These are phyloP conservation scores for Quercus variabilis DNA, from an alignment of 306 rosid species.

Conservation along the genomic window DNA sequence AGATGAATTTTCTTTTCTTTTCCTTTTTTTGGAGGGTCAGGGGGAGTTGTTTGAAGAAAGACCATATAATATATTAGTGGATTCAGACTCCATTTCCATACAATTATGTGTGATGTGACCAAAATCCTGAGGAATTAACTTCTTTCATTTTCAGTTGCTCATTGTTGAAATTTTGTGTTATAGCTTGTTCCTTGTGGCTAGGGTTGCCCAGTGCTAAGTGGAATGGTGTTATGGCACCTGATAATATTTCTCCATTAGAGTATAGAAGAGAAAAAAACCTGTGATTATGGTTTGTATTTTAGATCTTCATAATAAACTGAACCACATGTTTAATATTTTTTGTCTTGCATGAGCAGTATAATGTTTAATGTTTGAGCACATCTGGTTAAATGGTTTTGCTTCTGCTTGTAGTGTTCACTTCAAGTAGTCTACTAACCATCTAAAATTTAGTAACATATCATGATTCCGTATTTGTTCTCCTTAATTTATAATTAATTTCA, in stretches of 20 bases:
- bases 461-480: neutral
- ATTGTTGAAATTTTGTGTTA: neutral
- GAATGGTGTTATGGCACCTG: too few species aligned
- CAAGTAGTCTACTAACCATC: neutral
- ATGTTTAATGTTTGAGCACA: neutral
- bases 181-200: neutral
- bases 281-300: neutral
- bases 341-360: neutral
- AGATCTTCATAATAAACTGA: neutral
- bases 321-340: neutral
- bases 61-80: neutral
- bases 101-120: neutral
- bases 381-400: neutral
- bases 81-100: neutral
- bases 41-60: too few species aligned
- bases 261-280: too few species aligned
- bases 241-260: too few species aligned
- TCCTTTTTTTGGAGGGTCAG: too few species aligned
- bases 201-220: too few species aligned
- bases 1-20: neutral
- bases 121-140: neutral
- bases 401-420: neutral
- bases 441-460: neutral
- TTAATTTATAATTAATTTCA: neutral
- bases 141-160: neutral